These are phyloP conservation scores for Penicillium arizonense DNA, from an alignment of 495 filamentous ascomycete genomes.

Conservation along the genomic window DNA sequence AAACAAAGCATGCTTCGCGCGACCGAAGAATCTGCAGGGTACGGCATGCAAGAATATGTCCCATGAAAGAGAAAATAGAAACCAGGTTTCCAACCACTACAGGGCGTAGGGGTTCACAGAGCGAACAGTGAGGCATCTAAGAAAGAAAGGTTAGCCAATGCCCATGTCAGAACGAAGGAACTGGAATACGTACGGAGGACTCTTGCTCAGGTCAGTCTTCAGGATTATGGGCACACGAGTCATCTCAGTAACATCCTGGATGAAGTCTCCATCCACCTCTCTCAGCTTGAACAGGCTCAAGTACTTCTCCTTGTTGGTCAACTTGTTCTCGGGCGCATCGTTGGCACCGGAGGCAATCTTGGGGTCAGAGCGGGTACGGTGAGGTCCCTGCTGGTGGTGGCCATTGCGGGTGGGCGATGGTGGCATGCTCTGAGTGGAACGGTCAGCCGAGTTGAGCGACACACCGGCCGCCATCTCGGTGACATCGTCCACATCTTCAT, in stretches of 20 bases:
- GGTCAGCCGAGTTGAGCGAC: conserved; percentile 70
- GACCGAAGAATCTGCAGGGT: conserved; percentile 26
- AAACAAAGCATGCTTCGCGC: conserved; percentile 9
- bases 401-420: conserved; percentile 84
- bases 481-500: conserved; percentile 85
- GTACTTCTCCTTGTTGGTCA: conserved; percentile 96
- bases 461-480: conserved; percentile 84
- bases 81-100: conserved; percentile 35
- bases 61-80: conserved; percentile 19
- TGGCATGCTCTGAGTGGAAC: conserved; percentile 93
- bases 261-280: conserved; percentile 92
- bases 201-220: conserved; percentile 98
- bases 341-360: conserved; percentile 75
- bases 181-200: conserved; percentile 80
- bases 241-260: conserved; percentile 98
- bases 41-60: conserved; percentile 30
- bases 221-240: conserved; percentile 92
- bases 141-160: conserved; percentile 33
- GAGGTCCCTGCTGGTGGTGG: conserved; percentile 66
- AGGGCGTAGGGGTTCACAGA: conserved; percentile 96
- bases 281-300: conserved; percentile 83
- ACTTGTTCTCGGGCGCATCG: conserved; percentile 68
- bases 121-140: conserved; percentile 92
- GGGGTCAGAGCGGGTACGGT: conserved; percentile 88
- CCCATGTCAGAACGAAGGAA: neutral